These are phyloP conservation scores for Aspergillus avenaceus DNA, from an alignment of 495 filamentous ascomycete species.

Conservation along the genomic window DNA sequence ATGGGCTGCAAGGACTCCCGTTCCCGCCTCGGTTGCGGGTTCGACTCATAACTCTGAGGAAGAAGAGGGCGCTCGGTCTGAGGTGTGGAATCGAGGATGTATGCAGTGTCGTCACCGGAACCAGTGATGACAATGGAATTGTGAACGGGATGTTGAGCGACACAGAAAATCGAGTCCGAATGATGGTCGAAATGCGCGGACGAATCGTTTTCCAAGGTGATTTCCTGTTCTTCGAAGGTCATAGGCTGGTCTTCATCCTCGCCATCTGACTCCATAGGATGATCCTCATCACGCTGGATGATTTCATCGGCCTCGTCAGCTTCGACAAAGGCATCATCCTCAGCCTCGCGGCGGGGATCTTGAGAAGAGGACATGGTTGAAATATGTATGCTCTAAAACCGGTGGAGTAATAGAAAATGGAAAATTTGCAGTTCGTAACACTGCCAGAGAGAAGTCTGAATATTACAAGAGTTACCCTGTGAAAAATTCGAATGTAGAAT, in stretches of 20 bases:
- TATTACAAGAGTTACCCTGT: not conserved
- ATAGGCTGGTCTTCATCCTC: slow-evolving; percentile 54
- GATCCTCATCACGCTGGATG: slow-evolving; percentile 62
- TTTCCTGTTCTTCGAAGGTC: slow-evolving; percentile 64
- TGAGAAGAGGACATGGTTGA: slow-evolving; percentile 12
- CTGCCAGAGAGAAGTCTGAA: not conserved
- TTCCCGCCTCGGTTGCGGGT: slow-evolving; percentile 54
- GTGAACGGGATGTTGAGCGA: slow-evolving; percentile 83
- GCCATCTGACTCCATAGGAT: slow-evolving; percentile 65
- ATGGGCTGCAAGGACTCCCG: slow-evolving; percentile 57
- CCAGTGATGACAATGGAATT: slow-evolving; percentile 81
- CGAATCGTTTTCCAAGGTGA: slow-evolving; percentile 83
- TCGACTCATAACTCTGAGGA: slow-evolving; percentile 67
- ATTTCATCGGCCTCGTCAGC: slow-evolving; percentile 71
- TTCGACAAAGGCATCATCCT: slow-evolving; percentile 57
- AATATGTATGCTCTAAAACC: not conserved
- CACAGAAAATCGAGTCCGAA: slow-evolving; percentile 84
- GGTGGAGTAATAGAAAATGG: not conserved
- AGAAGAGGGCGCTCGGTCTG: slow-evolving; percentile 58
- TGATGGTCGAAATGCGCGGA: slow-evolving; percentile 86
- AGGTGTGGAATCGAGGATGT: slow-evolving; percentile 72
- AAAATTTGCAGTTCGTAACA: not conserved
- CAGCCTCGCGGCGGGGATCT: slow-evolving; percentile 45
- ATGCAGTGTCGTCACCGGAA: slow-evolving; percentile 77
- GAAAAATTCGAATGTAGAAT: not conserved